phyloP scores from a whole-genome alignment of 2,329 filamentous ascomycete species.

The Curvularia sp. region DNA sequence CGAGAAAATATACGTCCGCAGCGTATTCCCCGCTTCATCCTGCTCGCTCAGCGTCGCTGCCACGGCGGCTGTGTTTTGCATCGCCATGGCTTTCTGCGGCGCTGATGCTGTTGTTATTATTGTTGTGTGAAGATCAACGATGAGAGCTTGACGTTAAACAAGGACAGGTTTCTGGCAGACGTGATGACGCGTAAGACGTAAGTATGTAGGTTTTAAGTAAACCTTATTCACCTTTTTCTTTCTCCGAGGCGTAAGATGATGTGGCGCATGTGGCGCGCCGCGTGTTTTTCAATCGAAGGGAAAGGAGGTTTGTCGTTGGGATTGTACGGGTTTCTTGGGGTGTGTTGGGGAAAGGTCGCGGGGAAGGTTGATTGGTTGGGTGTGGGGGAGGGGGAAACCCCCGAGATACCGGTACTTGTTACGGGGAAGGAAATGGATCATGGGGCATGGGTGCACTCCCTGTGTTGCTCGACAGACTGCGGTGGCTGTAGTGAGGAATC shows the following conservation, averaged over 20 bases:
- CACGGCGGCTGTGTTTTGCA: not conserved
- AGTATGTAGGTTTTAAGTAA: not conserved
- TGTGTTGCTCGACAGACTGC: not conserved
- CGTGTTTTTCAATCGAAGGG: not conserved
- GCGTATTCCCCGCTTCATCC: not conserved
- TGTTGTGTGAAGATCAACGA: not conserved
- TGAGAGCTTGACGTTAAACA: not conserved
- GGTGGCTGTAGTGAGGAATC: not conserved
- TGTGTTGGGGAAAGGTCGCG: not conserved
- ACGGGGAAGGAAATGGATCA: not conserved
- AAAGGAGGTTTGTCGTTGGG: not conserved
- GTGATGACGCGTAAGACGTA: not conserved
- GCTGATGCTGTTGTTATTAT: not conserved
- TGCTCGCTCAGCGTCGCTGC: not conserved
- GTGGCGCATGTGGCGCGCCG: not conserved
- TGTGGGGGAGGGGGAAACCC: not conserved
- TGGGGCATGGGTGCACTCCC: no score
- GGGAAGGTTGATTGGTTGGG: not conserved
- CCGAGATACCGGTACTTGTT: not conserved
- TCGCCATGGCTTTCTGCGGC: not conserved
- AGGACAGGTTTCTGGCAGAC: not conserved
- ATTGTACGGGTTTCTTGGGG: not conserved
- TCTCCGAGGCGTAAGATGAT: not conserved
- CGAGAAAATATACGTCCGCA: not conserved
- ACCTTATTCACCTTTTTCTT: not conserved